phyloP scores from a whole-genome alignment of 2,329 filamentous ascomycete genomes.

The Penicillium sp. region DNA sequence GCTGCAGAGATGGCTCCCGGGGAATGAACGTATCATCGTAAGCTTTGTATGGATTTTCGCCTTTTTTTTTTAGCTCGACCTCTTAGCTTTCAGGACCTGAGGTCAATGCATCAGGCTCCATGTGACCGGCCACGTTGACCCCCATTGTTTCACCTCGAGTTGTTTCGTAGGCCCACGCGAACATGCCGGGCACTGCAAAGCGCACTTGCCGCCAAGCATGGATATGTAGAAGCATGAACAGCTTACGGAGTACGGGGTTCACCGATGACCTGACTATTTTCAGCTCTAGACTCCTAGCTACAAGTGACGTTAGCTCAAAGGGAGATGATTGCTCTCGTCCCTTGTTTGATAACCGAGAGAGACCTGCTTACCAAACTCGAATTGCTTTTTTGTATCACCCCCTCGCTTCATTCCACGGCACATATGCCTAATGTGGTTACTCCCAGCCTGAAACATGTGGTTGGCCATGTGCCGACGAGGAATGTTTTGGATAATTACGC shows the following conservation, averaged over 20 bases:
- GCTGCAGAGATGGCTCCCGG: slow-evolving; percentile 11
- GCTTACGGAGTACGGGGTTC: neutral
- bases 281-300: slow-evolving; percentile 8
- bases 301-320: slow-evolving; percentile 11
- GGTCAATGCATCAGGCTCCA: slow-evolving; percentile 16
- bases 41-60: neutral
- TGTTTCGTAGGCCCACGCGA: slow-evolving; percentile 16
- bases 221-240: neutral
- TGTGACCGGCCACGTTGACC: slow-evolving; percentile 28
- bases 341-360: slow-evolving; percentile 17
- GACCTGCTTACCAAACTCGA: slow-evolving; percentile 9
- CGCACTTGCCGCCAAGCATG: slow-evolving; percentile 17
- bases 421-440: slow-evolving; percentile 14
- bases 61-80: neutral
- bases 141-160: slow-evolving; percentile 21
- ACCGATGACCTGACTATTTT: neutral
- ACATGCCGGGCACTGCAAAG: slow-evolving; percentile 12
- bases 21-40: slow-evolving; percentile 10
- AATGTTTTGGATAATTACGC: slow-evolving; percentile 6
- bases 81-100: slow-evolving; percentile 2
- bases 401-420: slow-evolving; percentile 24
- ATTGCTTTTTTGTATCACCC: slow-evolving; percentile 5
- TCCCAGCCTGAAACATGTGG: slow-evolving; percentile 24
- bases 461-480: slow-evolving; percentile 20
- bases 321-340: slow-evolving; percentile 6